phyloP scores from a whole-genome alignment of 2,329 filamentous ascomycete species.

The Microsporum audouinii region DNA sequence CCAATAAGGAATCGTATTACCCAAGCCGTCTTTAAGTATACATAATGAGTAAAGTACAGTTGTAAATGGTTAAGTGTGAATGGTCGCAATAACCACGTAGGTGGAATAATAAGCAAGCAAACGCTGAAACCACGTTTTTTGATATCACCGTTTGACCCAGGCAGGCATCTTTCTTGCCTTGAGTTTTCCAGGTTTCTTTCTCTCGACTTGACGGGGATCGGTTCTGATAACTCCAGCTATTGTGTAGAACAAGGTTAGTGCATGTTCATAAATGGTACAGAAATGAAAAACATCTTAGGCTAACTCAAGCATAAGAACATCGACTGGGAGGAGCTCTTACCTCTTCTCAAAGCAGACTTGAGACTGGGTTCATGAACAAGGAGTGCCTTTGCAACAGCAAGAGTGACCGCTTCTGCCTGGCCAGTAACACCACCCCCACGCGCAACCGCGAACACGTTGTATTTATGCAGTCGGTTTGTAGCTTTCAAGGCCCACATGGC shows the following conservation, averaged over 20 bases:
- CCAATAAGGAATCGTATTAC: not conserved
- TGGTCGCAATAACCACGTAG: not conserved
- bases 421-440: slow-evolving; percentile 84
- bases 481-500: slow-evolving; percentile 81
- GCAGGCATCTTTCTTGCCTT: slow-evolving; percentile 97
- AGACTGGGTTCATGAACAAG: slow-evolving; percentile 83
- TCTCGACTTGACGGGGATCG: slow-evolving; percentile 84
- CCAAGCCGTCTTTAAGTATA: not conserved
- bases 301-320: not conserved
- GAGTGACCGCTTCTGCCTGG: slow-evolving; percentile 85
- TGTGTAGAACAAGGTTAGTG: not conserved
- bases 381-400: slow-evolving; percentile 80
- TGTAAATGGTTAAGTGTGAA: not conserved
- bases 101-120: not conserved
- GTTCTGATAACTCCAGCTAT: slow-evolving; percentile 85
- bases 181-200: slow-evolving; percentile 91
- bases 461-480: slow-evolving; percentile 79
- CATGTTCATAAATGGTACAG: not conserved
- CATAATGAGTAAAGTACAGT: slow-evolving; percentile 1
- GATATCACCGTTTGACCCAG: slow-evolving; percentile 73
- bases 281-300: not conserved
- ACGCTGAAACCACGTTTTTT: not conserved
- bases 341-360: slow-evolving; percentile 76
- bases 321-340: slow-evolving; percentile 45
- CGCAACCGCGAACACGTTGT: slow-evolving; percentile 85